These are phyloP conservation scores for Colletotrichum tofieldiae DNA, from an alignment of 2,329 filamentous ascomycete genomes.

Conservation along the genomic window DNA sequence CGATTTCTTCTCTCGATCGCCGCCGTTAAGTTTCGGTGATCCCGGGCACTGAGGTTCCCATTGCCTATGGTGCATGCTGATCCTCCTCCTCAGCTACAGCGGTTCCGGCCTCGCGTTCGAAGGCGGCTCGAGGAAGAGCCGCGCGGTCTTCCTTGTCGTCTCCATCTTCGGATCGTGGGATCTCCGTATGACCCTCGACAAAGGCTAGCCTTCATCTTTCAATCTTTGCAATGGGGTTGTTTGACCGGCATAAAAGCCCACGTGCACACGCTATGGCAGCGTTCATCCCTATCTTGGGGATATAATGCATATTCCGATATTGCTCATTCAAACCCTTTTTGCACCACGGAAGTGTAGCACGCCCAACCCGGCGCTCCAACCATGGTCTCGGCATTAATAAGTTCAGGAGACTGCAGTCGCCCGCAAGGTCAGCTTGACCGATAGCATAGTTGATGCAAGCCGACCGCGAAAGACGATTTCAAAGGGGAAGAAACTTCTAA, in stretches of 20 bases:
- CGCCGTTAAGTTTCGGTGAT: slow-evolving; percentile 7
- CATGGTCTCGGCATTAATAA: neutral
- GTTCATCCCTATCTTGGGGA: neutral
- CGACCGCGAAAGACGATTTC: neutral
- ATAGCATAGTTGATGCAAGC: neutral
- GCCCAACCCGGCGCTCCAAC: neutral
- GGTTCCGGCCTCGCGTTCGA: neutral
- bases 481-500: neutral
- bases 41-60: neutral
- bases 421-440: neutral
- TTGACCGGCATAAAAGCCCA: neutral
- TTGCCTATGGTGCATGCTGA: slow-evolving; percentile 4
- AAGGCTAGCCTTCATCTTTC: neutral
- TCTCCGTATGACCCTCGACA: neutral
- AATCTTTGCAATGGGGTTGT: neutral
- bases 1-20: neutral
- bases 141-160: neutral
- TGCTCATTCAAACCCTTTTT: neutral
- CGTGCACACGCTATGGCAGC: neutral
- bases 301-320: neutral
- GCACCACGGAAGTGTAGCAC: slow-evolving; percentile 3
- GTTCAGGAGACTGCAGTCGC: neutral
- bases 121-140: too few relatives aligned
- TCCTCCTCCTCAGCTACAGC: neutral
- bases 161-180: neutral